Base-by-base conservation (phyloP, 2,329 filamentous ascomycete species). In the Aureobasidium lini region DNA sequence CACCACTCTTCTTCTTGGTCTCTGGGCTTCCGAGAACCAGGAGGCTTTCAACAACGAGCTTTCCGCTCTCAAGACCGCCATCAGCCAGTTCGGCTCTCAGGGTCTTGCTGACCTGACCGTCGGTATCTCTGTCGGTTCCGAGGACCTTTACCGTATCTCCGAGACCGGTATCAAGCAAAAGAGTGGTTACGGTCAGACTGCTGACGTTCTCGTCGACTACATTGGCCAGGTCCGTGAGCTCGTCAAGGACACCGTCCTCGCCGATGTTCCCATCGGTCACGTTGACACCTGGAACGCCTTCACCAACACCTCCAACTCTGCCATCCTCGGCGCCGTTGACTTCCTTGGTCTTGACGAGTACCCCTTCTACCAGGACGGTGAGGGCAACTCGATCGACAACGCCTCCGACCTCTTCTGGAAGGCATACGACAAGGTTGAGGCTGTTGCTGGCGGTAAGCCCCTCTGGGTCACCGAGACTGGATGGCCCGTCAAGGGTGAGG, bases 381-480 rank as follows among this genome's bases (percentile, higher is more conserved):
- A 83, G 71, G 67, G 77, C 67, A 91, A 91, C 76, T 75, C 74
- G 67, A 85, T 95, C 67, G 78, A 77, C 1, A 79, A 84, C 63
- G 86, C 80, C 66, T 82, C 84, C 68, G 66, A 72, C 16, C 82
- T 91, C 57, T 94, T 95, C 78, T 77, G 85, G 68, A 79, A 81
- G n/a, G 85, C 89, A 15, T 77, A 88, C 40, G 74, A 79, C 53
- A 78, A 81, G 62, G 89, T 87, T 34, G 73, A 81, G 63, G 73
- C 70, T 13, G 85, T 79, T 46, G 79, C 83, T 37, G 76, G 79
- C 37, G 83, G 82, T 69, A 93, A 91, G 80, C 78, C 83, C 18
- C 82, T 95, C 66, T 94, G 89, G 89, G 81, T 95, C 63, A 94
- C 90, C 31, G 90, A 95, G 80, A 94, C 90, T 13, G 91, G 91